Evolutionary conservation across 1,284 basidiomycete species (phyloP), one percentile per base, ranked within the genome.

Genomic region (Phylloporus sp.): DNA sequence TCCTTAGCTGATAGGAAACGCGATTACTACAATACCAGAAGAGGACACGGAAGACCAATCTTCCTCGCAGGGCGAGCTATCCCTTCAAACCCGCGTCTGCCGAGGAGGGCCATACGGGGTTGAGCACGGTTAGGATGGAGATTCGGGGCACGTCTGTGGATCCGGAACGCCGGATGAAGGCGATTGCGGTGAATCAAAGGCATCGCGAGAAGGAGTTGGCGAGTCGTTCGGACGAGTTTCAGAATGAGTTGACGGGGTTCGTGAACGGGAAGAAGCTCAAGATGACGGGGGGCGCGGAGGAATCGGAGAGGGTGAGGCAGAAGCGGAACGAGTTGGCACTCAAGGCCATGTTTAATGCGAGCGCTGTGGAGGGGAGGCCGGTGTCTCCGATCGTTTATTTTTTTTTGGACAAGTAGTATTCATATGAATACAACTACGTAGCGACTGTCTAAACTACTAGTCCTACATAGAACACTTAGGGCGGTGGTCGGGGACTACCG

Each of bases 241-340:
- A 93, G 69, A 80, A 84, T 20, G 95, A 98, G 80, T 74, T 98
- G 64, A 79, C 80, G 34, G 93, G 91, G 6, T 98, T 97, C 76
- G 94, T 98, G 52, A 83, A 80, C 3, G 86, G 88, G 60, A 92
- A 92, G 80, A 95, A 91, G 79, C 78, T 98, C 74, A 93, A 89
- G 82, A 92, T 95, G 92, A 98, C 95, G 26, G 96, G 96, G 52
- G 96, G 96, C 10, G 90, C 94, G 28, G 95, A 97, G 76, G 96
- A 98, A 80, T 85, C 83, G 20, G 96, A 98, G 78, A 82, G 96
- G 53, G 84, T 95, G 68, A 81, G 95, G 67, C 91, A 94, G 81
- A 87, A 87, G 74, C 83, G 89, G 74, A 94, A 92, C 72, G 95
- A 96, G 58, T 79, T 89, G 78, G 90, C 92, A 26, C 78, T 98